These are phyloP conservation scores for Candida maris DNA, from an alignment of 805 yeast species.

Conservation along the genomic window DNA sequence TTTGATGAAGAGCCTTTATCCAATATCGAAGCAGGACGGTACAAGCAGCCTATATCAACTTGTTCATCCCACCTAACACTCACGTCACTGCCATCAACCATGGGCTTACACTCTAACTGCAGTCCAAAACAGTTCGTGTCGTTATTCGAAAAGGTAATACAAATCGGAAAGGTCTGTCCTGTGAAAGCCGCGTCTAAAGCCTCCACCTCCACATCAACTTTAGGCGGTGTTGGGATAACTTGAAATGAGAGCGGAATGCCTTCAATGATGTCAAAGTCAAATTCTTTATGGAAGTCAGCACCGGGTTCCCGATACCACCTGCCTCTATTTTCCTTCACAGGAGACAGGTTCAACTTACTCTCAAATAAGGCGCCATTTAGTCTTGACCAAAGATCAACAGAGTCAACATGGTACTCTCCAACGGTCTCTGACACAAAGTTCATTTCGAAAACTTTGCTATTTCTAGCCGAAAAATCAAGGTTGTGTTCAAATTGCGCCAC, in stretches of 20 bases:
- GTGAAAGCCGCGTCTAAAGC: conserved; percentile 26
- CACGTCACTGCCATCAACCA: conserved; percentile 10
- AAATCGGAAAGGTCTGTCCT: conserved; percentile 30
- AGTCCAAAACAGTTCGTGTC: conserved; percentile 33
- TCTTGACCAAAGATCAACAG: conserved; percentile 13
- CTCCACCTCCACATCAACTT: conserved; percentile 24
- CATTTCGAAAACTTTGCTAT: conserved; percentile 18
- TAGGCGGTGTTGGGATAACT: conserved; percentile 39
- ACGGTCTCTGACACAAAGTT: conserved; percentile 19
- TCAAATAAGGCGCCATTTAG: conserved; percentile 13
- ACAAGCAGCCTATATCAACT: conserved; percentile 3
- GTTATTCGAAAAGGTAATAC: conserved; percentile 26
- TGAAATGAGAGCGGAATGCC: conserved; percentile 21
- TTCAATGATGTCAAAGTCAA: conserved; percentile 14
- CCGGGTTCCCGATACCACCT: conserved; percentile 17
- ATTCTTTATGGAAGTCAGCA: conserved; percentile 10
- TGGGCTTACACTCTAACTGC: conserved; percentile 15
- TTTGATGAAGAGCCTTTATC: conserved; percentile 2
- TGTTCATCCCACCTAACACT: conserved; percentile 19
- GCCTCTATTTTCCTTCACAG: conserved; percentile 2
- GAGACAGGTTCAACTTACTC: conserved; percentile 11
- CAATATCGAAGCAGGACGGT: conserved; percentile 12
- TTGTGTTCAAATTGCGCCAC: conserved; percentile 14
- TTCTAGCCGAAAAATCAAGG: conserved; percentile 14
- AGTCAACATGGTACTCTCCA: conserved; percentile 24